Evolutionary conservation across 768 basidiomycete species (phyloP).

Genomic region (Rhodocollybia butyracea): DNA sequence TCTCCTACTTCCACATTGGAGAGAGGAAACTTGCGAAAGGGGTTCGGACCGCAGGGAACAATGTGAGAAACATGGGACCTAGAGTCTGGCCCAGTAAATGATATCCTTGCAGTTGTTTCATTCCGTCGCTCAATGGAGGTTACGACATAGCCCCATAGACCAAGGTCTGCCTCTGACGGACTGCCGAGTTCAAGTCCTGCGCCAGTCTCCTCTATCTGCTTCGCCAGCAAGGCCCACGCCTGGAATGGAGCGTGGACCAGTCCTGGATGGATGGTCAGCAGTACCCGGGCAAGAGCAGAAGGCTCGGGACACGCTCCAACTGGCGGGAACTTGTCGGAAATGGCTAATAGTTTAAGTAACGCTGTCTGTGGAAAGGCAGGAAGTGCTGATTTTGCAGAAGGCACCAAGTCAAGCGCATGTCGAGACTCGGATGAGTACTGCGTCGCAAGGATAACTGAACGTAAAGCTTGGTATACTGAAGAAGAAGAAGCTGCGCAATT

Average conservation of each 20-base stretch:
- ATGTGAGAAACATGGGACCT: conserved; percentile 22
- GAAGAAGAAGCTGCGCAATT: conserved; percentile 31
- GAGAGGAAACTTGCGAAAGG: conserved; percentile 46
- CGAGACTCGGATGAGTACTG: conserved; percentile 62
- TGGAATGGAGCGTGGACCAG: conserved; percentile 54
- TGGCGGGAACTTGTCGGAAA: conserved; percentile 49
- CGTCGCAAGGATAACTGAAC: conserved; percentile 56
- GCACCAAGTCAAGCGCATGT: conserved; percentile 46
- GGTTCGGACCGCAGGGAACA: conserved; percentile 49
- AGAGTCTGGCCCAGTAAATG: conserved; percentile 33
- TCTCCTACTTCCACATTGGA: conserved; percentile 19
- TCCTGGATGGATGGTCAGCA: conserved; percentile 58
- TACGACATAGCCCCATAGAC: conserved; percentile 52
- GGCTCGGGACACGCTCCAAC: conserved; percentile 33
- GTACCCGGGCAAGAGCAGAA: conserved; percentile 47
- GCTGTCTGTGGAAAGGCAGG: conserved; percentile 68
- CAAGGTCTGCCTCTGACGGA: conserved; percentile 40
- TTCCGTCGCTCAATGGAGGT: conserved; percentile 35
- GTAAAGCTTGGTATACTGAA: conserved; percentile 41
- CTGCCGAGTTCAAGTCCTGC: conserved; percentile 47
- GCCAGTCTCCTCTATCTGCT: conserved; percentile 51
- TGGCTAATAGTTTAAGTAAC: conserved; percentile 43
- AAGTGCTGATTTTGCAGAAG: conserved; percentile 43
- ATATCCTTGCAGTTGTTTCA: conserved; percentile 36
- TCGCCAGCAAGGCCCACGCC: conserved; percentile 59